Conservation (phyloP, 345 rosid species). For the Noccaea caerulescens region DNA sequence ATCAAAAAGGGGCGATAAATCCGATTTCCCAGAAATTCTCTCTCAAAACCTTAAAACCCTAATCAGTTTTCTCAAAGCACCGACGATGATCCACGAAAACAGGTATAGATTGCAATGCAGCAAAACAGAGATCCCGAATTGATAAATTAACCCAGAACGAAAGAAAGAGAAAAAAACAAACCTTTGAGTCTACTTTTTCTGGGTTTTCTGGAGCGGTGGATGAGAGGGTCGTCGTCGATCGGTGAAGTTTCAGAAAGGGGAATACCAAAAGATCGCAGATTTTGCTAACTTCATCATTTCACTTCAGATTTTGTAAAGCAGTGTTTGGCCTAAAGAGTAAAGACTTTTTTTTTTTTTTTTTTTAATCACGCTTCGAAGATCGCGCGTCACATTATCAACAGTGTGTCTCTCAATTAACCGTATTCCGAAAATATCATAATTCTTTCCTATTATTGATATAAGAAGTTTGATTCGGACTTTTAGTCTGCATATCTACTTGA, state of each 20-base stretch:
- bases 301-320: constrained; percentile 11
- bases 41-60: constrained; percentile 15
- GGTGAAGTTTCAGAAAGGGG: constrained; percentile 22
- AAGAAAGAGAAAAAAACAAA: neutral
- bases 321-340: neutral
- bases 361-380: neutral
- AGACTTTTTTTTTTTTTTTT: neutral
- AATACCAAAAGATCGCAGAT: constrained; percentile 20
- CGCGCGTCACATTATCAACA: neutral
- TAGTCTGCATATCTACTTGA: neutral
- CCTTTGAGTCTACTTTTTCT: constrained; percentile 24
- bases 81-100: constrained; percentile 1
- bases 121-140: constrained; percentile 7
- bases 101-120: constrained; percentile 21
- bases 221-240: constrained; percentile 20
- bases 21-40: constrained; percentile 20
- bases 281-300: constrained; percentile 22
- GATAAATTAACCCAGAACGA: constrained; percentile 9
- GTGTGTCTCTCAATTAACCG: no score
- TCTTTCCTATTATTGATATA: no score
- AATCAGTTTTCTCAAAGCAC: neutral
- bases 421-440: no score
- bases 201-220: constrained; percentile 10
- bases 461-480: no score
- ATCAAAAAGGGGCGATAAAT: neutral